Base-by-base conservation (phyloP, 257 asterid species). In the Solanum microdontum region DNA sequence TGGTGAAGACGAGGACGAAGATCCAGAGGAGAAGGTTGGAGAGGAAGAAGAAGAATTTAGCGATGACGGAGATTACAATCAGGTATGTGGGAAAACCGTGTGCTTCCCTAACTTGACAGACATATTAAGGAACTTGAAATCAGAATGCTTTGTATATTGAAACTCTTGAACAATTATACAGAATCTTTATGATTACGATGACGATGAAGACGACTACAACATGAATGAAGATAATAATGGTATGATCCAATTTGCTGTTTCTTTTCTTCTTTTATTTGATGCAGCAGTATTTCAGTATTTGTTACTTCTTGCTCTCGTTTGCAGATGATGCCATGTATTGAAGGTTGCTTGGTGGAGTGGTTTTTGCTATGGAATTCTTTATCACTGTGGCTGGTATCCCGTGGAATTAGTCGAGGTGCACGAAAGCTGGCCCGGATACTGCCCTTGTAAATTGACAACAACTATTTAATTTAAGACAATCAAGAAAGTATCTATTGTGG, bases 181-280 rank as follows among this genome's bases (percentile, higher is more conserved):
- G 96, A 87, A 82, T 74, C 90, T 87, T 87, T 36, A 64, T 85
- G 89, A 92, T 88, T 93, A 87, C 88, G 98, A 95, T 51, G 98
- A 95, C 15, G 98, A 95, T 87, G 98, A 94, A 87, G 97, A 93
- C 68, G 98, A 94, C 87, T 94, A 14, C 87, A 94, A 94, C 89
- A 88, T 88, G 97, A 88, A 87, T 1, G 95, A 91, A 2, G 95
- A 93, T 83, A 88, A 90, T 43, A 89, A 90, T 77, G 94, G 96
- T 95, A 91, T 34, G 91, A 36, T 43, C 84, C 17, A 24, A 43
- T 48, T 15, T 79, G 17, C 66, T 0, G 39, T 26, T 79, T 45
- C 39, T 79, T 43, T 48, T 82, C 17, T 45, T 45, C 70, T 82
- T 82, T 48, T 82, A 28, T 82, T 28, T 82, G 70, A 82, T 30